Evolutionary conservation across 2,329 filamentous ascomycete species (phyloP).

Genomic region (Venturia asperata): DNA sequence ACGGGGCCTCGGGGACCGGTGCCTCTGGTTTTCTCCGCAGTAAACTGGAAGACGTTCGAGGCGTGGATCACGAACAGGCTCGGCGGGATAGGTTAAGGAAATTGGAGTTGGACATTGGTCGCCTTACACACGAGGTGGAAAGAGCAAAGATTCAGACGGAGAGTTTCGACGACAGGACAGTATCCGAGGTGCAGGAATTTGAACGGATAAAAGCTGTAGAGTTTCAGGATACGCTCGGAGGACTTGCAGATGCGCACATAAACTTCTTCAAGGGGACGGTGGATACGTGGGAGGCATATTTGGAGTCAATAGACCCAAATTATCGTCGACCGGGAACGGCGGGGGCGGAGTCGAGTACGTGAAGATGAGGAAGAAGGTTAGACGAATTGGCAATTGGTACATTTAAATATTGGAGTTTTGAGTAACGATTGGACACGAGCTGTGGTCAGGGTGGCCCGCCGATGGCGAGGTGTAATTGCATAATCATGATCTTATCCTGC

Average conservation of each 20-base stretch:
- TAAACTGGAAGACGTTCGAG: slow-evolving; percentile 94
- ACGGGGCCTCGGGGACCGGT: slow-evolving; percentile 54
- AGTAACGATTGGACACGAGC: slow-evolving; percentile 1
- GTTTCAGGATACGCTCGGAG: slow-evolving; percentile 80
- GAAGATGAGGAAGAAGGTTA: not conserved
- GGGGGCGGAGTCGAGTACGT: not conserved
- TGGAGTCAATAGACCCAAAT: slow-evolving; percentile 68
- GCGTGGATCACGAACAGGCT: slow-evolving; percentile 90
- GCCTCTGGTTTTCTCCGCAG: slow-evolving; percentile 83
- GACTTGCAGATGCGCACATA: slow-evolving; percentile 76
- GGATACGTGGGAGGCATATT: slow-evolving; percentile 80
- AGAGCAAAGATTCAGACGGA: slow-evolving; percentile 78
- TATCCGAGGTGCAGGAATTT: slow-evolving; percentile 87
- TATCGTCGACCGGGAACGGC: not conserved
- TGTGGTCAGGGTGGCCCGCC: not conserved
- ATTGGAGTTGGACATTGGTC: slow-evolving; percentile 85
- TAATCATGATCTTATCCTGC: slow-evolving; percentile 1
- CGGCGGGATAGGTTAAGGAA: slow-evolving; percentile 81
- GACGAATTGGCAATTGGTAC: not conserved
- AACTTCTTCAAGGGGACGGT: slow-evolving; percentile 76
- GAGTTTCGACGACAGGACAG: slow-evolving; percentile 92
- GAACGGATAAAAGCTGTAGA: slow-evolving; percentile 93
- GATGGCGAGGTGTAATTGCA: slow-evolving; percentile 5
- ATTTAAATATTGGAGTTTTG: slow-evolving; percentile 5
- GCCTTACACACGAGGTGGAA: slow-evolving; percentile 80